These are phyloP conservation scores for Rubia tinctorum DNA, from an alignment of 305 asterid genomes.

Conservation along the genomic window DNA sequence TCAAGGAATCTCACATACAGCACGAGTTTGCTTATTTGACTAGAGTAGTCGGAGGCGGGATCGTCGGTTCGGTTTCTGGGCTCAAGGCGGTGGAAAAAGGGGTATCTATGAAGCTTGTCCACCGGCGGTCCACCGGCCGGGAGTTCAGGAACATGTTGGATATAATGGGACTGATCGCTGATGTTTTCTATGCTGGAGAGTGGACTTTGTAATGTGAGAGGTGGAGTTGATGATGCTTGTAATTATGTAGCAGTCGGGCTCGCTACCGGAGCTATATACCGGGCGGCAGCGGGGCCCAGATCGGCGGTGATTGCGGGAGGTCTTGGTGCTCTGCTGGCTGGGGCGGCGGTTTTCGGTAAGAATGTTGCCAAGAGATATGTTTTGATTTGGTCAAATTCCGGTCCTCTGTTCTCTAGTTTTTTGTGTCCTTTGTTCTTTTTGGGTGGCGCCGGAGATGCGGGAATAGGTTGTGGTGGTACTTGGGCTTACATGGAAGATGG, in stretches of 20 bases:
- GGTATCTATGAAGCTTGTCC: constrained; percentile 22
- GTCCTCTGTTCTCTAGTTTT: background rate
- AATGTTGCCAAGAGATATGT: constrained; percentile 24
- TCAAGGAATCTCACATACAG: constrained; percentile 23
- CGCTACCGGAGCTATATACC: constrained; percentile 24
- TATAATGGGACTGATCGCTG: constrained; percentile 21
- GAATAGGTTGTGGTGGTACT: too few species aligned
- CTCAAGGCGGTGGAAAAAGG: constrained; percentile 22
- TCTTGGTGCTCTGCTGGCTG: constrained; percentile 22
- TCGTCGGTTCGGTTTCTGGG: constrained; percentile 16
- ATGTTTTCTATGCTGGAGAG: too few species aligned
- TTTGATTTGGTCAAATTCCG: background rate
- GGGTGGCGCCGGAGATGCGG: too few species aligned
- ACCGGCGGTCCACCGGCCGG: constrained; percentile 26
- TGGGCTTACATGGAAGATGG: too few species aligned
- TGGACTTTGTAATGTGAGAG: constrained; percentile 9
- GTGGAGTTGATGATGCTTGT: constrained; percentile 16
- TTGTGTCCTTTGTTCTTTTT: background rate
- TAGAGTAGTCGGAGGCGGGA: constrained; percentile 18
- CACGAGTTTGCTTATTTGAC: constrained; percentile 25
- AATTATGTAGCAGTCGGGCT: constrained; percentile 25
- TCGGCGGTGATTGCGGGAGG: constrained; percentile 28
- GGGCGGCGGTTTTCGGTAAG: constrained; percentile 18
- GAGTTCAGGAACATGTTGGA: constrained; percentile 22
- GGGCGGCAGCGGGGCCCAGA: constrained; percentile 18